These are phyloP conservation scores for Exophiala sp. DNA, from an alignment of 2,329 filamentous ascomycete genomes.

Conservation along the genomic window DNA sequence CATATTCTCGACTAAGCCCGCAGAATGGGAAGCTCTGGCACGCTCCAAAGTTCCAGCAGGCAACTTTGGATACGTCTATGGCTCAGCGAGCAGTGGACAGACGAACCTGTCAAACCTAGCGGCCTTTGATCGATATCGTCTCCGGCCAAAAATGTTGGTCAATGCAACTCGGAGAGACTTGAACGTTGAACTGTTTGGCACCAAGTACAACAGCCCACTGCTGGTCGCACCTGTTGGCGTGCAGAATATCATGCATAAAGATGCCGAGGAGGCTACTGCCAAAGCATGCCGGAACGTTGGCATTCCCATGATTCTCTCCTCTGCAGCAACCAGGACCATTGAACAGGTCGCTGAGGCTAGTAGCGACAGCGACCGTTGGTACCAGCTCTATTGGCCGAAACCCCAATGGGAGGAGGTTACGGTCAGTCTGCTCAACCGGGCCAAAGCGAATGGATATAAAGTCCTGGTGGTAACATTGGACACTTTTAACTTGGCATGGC, in stretches of 20 bases:
- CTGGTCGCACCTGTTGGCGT: constrained; percentile 67
- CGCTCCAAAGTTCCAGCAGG: constrained; percentile 44
- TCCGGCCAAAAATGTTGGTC: constrained; percentile 31
- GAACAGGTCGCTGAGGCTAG: constrained; percentile 62
- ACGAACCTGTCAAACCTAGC: constrained; percentile 32
- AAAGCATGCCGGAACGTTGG: constrained; percentile 55
- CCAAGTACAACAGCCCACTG: constrained; percentile 49
- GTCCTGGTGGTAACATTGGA: constrained; percentile 70
- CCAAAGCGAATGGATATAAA: constrained; percentile 58
- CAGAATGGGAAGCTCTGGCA: constrained; percentile 53
- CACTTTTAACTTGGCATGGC: constrained; percentile 65
- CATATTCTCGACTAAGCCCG: constrained; percentile 54
- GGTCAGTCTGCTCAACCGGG: constrained; percentile 57
- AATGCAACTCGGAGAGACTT: constrained; percentile 45
- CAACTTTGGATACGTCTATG: constrained; percentile 58
- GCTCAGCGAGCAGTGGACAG: constrained; percentile 47
- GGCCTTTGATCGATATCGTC: constrained; percentile 33
- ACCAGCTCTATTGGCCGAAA: constrained; percentile 69
- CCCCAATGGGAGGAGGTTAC: constrained; percentile 60
- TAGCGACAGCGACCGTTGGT: constrained; percentile 58
- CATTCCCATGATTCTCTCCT: constrained; percentile 65
- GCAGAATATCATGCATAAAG: constrained; percentile 62
- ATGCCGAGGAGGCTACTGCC: constrained; percentile 62
- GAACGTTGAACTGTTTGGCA: constrained; percentile 50
- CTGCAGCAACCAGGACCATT: constrained; percentile 60